A percentile compares a stretch with the other conserved stretches of the same genome.
phyloP scores from a whole-genome alignment of 2,329 filamentous ascomycete genomes.

The Macrophomina tecta region DNA sequence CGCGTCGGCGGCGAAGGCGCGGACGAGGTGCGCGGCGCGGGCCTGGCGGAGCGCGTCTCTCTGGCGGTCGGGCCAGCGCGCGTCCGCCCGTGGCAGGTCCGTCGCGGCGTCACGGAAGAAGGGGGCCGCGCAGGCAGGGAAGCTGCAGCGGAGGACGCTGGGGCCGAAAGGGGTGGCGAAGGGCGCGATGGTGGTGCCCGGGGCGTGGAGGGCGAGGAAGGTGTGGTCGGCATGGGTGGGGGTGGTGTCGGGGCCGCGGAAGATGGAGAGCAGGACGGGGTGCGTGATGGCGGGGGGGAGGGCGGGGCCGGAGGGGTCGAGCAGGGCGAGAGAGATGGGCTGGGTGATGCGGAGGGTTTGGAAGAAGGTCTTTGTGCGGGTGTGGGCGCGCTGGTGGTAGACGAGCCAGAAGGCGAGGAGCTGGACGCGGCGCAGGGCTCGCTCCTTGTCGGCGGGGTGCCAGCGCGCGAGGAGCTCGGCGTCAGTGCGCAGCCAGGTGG shows the following conservation, averaged over 20 bases:
- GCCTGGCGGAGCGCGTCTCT: conserved; percentile 29
- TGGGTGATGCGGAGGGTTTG: conserved; percentile 32
- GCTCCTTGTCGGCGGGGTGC: conserved; percentile 19
- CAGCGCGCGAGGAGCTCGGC: conserved; percentile 3
- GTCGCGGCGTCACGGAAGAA: neutral
- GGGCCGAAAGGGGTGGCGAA: conserved; percentile 33
- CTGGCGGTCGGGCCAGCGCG: neutral
- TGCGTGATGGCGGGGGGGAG: conserved; percentile 31
- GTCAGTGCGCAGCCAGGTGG: conserved; percentile 23
- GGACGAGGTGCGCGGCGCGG: conserved; percentile 34
- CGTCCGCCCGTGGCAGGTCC: neutral
- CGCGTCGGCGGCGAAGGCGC: conserved; percentile 4
- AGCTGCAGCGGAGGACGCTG: conserved; percentile 19
- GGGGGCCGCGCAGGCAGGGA: neutral
- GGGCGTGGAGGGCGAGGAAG: conserved; percentile 1
- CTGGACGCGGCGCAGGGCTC: conserved; percentile 36
- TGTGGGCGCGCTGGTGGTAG: conserved; percentile 37
- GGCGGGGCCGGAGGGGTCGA: conserved; percentile 28
- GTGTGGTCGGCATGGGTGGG: conserved; percentile 27
- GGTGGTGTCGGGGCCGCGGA: conserved; percentile 31
- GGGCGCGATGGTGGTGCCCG: conserved; percentile 31
- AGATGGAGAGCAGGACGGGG: conserved; percentile 37
- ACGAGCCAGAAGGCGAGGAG: conserved; percentile 43
- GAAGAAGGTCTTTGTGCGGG: conserved; percentile 42
- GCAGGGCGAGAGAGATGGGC: conserved; percentile 34